These are phyloP conservation scores for Exserohilum rostratum DNA, from an alignment of 2,329 filamentous ascomycete genomes.

Conservation along the genomic window DNA sequence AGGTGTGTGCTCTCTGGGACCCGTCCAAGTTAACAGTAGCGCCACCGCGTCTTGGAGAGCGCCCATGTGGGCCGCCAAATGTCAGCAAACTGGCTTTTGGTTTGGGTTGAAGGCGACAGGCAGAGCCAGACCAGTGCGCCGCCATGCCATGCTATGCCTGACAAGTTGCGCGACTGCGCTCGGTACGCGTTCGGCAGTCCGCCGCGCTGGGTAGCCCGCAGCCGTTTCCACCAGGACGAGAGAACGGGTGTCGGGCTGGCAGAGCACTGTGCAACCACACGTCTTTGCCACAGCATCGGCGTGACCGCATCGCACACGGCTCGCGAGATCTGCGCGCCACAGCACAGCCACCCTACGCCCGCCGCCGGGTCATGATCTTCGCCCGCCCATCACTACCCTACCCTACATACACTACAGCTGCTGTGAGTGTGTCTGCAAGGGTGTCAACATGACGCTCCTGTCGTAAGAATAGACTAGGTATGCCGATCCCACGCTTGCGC, in stretches of 20 bases:
- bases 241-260: conserved; percentile 12
- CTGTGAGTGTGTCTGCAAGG: conserved; percentile 14
- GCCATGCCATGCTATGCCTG: background rate
- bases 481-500: background rate
- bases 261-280: conserved; percentile 11
- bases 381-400: conserved; percentile 4
- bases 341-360: conserved; percentile 30
- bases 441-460: conserved; percentile 5
- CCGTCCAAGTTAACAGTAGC: conserved; percentile 19
- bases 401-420: too few species aligned
- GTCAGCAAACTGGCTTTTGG: conserved; percentile 15
- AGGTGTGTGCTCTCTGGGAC: conserved; percentile 14
- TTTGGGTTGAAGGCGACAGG: too few species aligned
- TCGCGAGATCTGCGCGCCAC: conserved; percentile 28
- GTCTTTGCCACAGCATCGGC: conserved; percentile 34
- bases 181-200: conserved; percentile 20
- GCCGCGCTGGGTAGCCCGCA: conserved; percentile 15
- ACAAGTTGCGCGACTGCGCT: conserved; percentile 12
- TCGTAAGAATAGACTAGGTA: conserved; percentile 7
- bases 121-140: conserved; percentile 6
- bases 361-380: conserved; percentile 20
- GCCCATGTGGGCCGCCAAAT: conserved; percentile 14
- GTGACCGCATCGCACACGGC: conserved; percentile 23
- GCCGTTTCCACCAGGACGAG: conserved; percentile 19
- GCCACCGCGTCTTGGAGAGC: conserved; percentile 21